phyloP scores from a whole-genome alignment of 2,329 filamentous ascomycete species.

The Penicillium psychrosexuale region DNA sequence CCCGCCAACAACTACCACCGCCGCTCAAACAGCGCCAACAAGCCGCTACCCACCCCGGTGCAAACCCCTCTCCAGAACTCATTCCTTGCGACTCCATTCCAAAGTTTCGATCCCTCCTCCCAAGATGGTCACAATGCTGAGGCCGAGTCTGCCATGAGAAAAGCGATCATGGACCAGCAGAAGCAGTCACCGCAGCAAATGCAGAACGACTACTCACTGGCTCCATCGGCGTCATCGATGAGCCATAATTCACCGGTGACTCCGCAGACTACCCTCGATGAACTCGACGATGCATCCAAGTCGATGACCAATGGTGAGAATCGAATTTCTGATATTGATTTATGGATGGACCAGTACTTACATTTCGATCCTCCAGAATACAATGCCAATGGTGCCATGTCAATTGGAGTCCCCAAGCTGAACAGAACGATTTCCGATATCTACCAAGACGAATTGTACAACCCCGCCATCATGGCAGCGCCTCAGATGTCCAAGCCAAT shows the following conservation, averaged over 20 bases:
- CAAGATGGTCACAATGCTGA: constrained; percentile 44
- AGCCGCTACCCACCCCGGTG: constrained; percentile 55
- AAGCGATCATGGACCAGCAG: constrained; percentile 52
- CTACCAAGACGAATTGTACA: constrained; percentile 81
- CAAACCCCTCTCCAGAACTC: constrained; percentile 54
- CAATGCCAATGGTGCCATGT: constrained; percentile 32
- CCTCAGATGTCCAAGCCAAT: constrained; percentile 36
- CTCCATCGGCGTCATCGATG: constrained; percentile 58
- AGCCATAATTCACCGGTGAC: constrained; percentile 61
- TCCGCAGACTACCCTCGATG: constrained; percentile 55
- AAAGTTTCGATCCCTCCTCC: constrained; percentile 44
- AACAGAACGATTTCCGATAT: constrained; percentile 83
- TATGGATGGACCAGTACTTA: constrained; percentile 66
- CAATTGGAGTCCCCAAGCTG: constrained; percentile 65
- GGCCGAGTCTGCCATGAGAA: constrained; percentile 60
- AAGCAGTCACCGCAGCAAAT: constrained; percentile 37
- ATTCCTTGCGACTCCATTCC: constrained; percentile 48
- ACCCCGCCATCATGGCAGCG: constrained; percentile 44
- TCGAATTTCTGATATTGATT: constrained; percentile 34
- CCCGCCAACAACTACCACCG: constrained; percentile 36
- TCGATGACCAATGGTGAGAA: constrained; percentile 56
- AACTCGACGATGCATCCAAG: constrained; percentile 52
- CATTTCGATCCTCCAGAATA: constrained; percentile 57
- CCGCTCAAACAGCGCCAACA: constrained; percentile 42
- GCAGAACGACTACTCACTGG: constrained; percentile 50